A percentile compares a stretch with the other conserved stretches of the same genome.
Conservation (phyloP, 352 stramenopile genomes). For the Globisporangium apiculatum region DNA sequence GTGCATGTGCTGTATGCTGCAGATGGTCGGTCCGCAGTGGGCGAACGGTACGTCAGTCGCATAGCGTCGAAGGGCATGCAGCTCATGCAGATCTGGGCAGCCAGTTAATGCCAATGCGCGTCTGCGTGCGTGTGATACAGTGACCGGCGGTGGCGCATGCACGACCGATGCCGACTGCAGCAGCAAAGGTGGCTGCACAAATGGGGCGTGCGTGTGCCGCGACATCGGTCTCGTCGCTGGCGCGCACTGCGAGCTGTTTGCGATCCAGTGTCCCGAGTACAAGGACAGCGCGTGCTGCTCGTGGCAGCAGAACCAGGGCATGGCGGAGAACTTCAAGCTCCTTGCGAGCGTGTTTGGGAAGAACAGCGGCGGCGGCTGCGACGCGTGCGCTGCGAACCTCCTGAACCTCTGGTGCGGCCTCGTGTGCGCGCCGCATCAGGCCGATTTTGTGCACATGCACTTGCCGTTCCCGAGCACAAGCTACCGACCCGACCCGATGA, state of each 20-base stretch:
- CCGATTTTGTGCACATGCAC: too few relatives aligned
- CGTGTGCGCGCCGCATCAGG: slow-evolving; percentile 78
- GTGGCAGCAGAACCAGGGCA: slow-evolving; percentile 87
- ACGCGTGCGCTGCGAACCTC: slow-evolving; percentile 77
- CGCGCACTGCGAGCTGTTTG: slow-evolving; percentile 59
- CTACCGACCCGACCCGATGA: too few relatives aligned
- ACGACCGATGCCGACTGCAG: slow-evolving; percentile 44
- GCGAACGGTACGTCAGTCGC: slow-evolving; percentile 22
- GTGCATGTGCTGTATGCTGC: slow-evolving; percentile 1
- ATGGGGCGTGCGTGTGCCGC: slow-evolving; percentile 38
- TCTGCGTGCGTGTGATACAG: slow-evolving; percentile 7
- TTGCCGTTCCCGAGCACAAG: too few relatives aligned
- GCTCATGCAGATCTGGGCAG: neutral
- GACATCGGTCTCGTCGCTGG: slow-evolving; percentile 63
- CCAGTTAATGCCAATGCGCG: neutral
- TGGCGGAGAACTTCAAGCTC: slow-evolving; percentile 85
- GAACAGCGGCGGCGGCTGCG: slow-evolving; percentile 64
- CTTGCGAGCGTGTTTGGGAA: slow-evolving; percentile 60
- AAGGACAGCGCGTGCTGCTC: slow-evolving; percentile 71
- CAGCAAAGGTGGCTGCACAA: slow-evolving; percentile 43
- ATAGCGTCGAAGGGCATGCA: neutral
- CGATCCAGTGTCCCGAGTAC: slow-evolving; percentile 86
- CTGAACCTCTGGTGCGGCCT: slow-evolving; percentile 85
- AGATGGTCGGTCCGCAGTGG: slow-evolving; percentile 36
- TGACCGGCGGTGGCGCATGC: slow-evolving; percentile 65